Conservation (phyloP, 140 eudicot species). For the Cichorium intybus region DNA sequence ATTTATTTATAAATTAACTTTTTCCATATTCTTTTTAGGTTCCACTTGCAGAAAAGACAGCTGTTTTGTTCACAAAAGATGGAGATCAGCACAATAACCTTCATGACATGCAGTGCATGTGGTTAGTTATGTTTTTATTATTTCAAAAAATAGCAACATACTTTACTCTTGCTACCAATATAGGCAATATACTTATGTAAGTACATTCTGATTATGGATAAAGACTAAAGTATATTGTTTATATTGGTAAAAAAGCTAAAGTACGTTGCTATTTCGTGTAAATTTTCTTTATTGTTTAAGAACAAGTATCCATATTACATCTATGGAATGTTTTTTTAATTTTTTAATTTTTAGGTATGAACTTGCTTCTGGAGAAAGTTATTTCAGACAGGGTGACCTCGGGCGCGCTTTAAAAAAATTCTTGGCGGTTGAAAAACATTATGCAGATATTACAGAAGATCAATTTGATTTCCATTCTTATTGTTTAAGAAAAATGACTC, state of each 20-base stretch:
- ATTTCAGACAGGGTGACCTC: constrained; percentile 93
- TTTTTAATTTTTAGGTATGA: constrained; percentile 59
- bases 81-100: constrained; percentile 96
- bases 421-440: constrained; percentile 94
- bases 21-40: constrained; percentile 42
- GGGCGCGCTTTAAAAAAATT: constrained; percentile 90
- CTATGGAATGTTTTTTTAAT: background rate
- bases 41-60: constrained; percentile 89
- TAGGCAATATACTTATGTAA: background rate
- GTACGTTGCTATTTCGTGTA: too few relatives aligned
- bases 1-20: background rate
- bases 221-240: too few relatives aligned
- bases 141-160: too few relatives aligned
- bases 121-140: constrained; percentile 53
- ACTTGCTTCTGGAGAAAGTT: constrained; percentile 96
- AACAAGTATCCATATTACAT: background rate
- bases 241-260: too few relatives aligned
- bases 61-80: constrained; percentile 96
- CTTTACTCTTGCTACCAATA: too few relatives aligned
- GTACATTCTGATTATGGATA: background rate
- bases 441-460: constrained; percentile 95
- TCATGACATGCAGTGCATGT: constrained; percentile 99
- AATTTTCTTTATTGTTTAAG: background rate
- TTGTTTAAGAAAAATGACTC: constrained; percentile 97
- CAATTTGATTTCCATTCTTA: constrained; percentile 97